phyloP scores from a whole-genome alignment of 2,329 filamentous ascomycete species.

The Didymosphaeria variabile region DNA sequence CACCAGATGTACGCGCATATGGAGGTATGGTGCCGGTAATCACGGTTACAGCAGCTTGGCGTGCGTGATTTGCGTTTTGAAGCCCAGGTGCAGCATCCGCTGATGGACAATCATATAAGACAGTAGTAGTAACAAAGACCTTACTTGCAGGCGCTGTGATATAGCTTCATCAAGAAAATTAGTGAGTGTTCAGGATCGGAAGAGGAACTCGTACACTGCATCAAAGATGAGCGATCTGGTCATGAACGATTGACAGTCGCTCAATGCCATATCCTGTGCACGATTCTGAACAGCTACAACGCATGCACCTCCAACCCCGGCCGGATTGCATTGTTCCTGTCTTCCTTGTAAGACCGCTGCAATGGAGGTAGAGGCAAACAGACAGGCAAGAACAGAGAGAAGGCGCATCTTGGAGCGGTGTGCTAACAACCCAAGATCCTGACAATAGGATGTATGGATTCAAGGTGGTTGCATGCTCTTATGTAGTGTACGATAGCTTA shows the following conservation, averaged over 20 bases:
- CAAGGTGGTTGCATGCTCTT: slow-evolving; percentile 6
- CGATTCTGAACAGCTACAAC: slow-evolving; percentile 27
- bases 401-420: slow-evolving; percentile 35
- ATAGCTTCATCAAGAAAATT: neutral
- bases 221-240: neutral
- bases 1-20: slow-evolving; percentile 1
- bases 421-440: neutral
- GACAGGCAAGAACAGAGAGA: slow-evolving; percentile 19
- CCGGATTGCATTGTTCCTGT: slow-evolving; percentile 16
- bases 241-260: slow-evolving; percentile 3
- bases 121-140: neutral
- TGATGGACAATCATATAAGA: neutral
- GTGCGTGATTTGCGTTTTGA: neutral
- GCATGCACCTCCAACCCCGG: neutral
- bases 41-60: slow-evolving; percentile 2
- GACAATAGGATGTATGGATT: neutral
- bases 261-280: slow-evolving; percentile 12
- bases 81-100: neutral
- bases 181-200: neutral
- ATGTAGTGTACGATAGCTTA: neutral
- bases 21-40: slow-evolving; percentile 4
- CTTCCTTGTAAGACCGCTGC: slow-evolving; percentile 29
- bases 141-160: neutral
- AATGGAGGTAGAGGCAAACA: slow-evolving; percentile 21
- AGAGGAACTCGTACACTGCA: neutral